Conservation (phyloP, 2,329 filamentous ascomycete species). For the Xylariaceae sp. region DNA sequence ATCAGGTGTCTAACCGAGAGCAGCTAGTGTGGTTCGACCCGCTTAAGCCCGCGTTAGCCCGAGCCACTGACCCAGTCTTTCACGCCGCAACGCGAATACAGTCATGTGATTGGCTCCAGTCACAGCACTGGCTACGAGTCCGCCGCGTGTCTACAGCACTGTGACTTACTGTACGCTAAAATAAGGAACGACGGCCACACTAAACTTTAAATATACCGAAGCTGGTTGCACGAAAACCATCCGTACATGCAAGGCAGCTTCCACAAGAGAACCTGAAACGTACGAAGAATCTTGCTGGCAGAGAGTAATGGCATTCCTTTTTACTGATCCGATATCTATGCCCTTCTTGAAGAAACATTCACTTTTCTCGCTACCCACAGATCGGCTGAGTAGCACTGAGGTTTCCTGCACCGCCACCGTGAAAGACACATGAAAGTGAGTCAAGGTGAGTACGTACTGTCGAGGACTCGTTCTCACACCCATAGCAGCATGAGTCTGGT, state of each 20-base stretch:
- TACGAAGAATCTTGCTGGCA: neutral
- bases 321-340: too few species aligned
- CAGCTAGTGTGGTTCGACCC: neutral
- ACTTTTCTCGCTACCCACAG: too few species aligned
- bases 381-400: too few species aligned
- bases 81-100: neutral
- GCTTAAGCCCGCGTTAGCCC: neutral
- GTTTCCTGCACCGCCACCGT: too few species aligned
- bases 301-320: too few species aligned
- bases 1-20: too few species aligned
- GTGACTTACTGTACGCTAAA: neutral
- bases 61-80: neutral
- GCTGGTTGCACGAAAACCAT: neutral
- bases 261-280: neutral
- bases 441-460: neutral
- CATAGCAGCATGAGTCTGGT: neutral
- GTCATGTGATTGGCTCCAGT: neutral
- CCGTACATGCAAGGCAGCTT: neutral
- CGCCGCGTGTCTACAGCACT: neutral
- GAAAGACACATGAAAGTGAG: too few species aligned
- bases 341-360: too few species aligned
- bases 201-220: neutral
- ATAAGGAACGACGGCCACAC: neutral
- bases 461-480: neutral
- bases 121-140: neutral